phyloP scores from a whole-genome alignment of 1,284 basidiomycete species.

The Thelephora terrestris region DNA sequence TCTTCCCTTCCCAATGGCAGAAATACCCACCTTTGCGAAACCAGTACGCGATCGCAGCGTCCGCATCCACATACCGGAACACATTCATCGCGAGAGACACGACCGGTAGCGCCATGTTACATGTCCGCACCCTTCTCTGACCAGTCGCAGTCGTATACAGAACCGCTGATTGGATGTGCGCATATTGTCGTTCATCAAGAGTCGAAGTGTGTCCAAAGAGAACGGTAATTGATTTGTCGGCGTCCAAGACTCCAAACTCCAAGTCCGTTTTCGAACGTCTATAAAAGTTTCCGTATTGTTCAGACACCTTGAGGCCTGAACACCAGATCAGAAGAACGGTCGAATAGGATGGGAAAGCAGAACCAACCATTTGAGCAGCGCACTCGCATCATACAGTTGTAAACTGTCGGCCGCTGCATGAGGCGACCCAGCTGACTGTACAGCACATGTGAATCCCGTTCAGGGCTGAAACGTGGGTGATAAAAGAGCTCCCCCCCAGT shows the following conservation, averaged over 20 bases:
- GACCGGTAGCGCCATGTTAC: constrained; percentile 80
- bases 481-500: constrained; percentile 95
- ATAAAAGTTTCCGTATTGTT: constrained; percentile 78
- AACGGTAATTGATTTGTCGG: constrained; percentile 73
- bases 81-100: constrained; percentile 84
- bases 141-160: constrained; percentile 81
- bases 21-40: constrained; percentile 64
- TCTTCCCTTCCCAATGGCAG: background rate
- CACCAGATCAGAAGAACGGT: constrained; percentile 3
- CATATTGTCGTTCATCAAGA: constrained; percentile 71
- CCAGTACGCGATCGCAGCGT: constrained; percentile 69
- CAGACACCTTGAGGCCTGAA: constrained; percentile 61
- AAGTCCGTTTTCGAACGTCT: constrained; percentile 70
- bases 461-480: constrained; percentile 80
- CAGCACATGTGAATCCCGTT: constrained; percentile 60
- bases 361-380: constrained; percentile 76
- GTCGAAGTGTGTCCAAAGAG: constrained; percentile 52
- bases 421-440: constrained; percentile 68
- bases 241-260: constrained; percentile 73
- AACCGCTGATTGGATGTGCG: constrained; percentile 84
- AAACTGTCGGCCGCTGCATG: constrained; percentile 66
- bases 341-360: constrained; percentile 6
- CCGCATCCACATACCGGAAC: constrained; percentile 90
- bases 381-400: constrained; percentile 75
- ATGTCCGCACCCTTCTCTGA: constrained; percentile 75